Evolutionary conservation across 2,329 filamentous ascomycete species (phyloP).

Genomic region (Paracoccidioides lutzii): DNA sequence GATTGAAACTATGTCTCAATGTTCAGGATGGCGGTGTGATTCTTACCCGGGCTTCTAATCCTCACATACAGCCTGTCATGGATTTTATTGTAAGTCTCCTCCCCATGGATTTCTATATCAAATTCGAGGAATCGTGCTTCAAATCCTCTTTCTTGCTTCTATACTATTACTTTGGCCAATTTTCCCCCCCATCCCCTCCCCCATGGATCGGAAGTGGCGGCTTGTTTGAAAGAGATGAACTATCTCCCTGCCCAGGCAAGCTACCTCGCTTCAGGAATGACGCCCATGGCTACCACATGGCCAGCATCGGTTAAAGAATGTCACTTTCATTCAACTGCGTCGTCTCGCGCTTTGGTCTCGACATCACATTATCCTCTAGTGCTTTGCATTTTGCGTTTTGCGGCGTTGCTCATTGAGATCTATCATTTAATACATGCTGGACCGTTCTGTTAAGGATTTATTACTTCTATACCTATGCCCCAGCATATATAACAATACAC

Average conservation of each 20-base stretch:
- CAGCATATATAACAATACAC: neutral
- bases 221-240: neutral
- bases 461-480: neutral
- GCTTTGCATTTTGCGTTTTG: too few relatives aligned
- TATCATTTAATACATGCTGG: too few relatives aligned
- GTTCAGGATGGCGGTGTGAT: slow-evolving; percentile 1
- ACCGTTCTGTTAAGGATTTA: too few relatives aligned
- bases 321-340: neutral
- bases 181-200: neutral
- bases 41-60: neutral
- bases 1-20: slow-evolving; percentile 17
- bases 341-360: neutral
- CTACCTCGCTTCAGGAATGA: neutral
- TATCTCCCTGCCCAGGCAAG: neutral
- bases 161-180: neutral
- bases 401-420: neutral
- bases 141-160: neutral
- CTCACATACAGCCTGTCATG: slow-evolving; percentile 16
- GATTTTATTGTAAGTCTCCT: slow-evolving; percentile 33
- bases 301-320: neutral
- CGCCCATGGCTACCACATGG: neutral
- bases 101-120: slow-evolving; percentile 2
- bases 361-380: neutral
- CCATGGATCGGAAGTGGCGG: neutral
- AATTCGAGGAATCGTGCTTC: neutral